phyloP scores from a whole-genome alignment of 495 filamentous ascomycete genomes.

The Amniculicola lignicola region DNA sequence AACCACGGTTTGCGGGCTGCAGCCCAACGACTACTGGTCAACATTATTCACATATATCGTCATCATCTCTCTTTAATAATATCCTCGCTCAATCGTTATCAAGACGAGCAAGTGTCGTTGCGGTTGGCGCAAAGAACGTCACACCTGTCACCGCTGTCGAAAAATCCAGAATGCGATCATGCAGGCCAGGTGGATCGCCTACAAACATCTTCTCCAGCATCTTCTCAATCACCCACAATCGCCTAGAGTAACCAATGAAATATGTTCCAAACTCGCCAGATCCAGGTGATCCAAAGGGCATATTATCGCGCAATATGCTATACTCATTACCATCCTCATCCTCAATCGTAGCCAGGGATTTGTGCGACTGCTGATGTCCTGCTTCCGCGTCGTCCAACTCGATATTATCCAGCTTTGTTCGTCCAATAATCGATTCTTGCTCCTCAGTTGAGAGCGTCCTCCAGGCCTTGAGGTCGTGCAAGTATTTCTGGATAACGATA shows the following conservation, averaged over 20 bases:
- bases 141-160: constrained; percentile 53
- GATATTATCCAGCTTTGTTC: constrained; percentile 55
- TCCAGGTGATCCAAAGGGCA: constrained; percentile 57
- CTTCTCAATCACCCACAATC: constrained; percentile 57
- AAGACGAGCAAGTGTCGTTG: constrained; percentile 43
- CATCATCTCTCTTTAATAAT: no score
- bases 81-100: no score
- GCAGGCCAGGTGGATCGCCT: constrained; percentile 52
- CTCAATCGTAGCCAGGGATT: constrained; percentile 54
- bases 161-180: constrained; percentile 56
- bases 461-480: constrained; percentile 54
- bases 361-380: constrained; percentile 52
- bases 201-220: constrained; percentile 60
- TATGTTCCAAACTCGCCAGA: constrained; percentile 56
- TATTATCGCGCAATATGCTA: constrained; percentile 57
- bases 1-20: no score
- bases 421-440: constrained; percentile 56
- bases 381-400: constrained; percentile 52
- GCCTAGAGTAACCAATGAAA: constrained; percentile 56
- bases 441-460: constrained; percentile 47
- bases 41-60: no score
- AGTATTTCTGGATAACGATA: constrained; percentile 58
- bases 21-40: no score
- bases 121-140: constrained; percentile 55
- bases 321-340: constrained; percentile 52